Conservation (phyloP, 768 basidiomycete genomes). For the Mycena metata region DNA sequence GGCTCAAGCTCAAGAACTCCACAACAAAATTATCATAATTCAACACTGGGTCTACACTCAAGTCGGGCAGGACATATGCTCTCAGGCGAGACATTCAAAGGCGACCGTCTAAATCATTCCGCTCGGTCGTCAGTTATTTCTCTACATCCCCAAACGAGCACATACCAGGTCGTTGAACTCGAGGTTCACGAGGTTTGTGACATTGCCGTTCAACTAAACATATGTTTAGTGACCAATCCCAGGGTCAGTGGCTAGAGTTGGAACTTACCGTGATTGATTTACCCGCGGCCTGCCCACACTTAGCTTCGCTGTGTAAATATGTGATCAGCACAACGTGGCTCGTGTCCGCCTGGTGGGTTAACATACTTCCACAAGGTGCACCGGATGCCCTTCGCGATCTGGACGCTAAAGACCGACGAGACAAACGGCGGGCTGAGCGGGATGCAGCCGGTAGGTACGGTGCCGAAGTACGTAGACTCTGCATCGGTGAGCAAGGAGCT, state of each 20-base stretch:
- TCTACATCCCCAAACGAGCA: conserved; percentile 12
- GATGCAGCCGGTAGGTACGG: conserved; percentile 13
- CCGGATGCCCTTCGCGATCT: conserved; percentile 4
- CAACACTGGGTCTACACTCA: conserved; percentile 14
- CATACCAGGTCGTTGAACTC: conserved; percentile 18
- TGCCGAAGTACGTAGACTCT: conserved; percentile 5
- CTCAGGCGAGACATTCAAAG: conserved; percentile 3
- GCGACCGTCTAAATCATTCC: conserved; percentile 4
- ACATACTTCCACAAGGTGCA: too few relatives aligned
- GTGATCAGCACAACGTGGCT: conserved; percentile 8
- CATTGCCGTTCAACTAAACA: conserved; percentile 1
- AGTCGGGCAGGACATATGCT: conserved; percentile 14
- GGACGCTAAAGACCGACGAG: conserved; percentile 14
- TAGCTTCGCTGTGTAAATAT: conserved; percentile 6
- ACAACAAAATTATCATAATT: conserved; percentile 12
- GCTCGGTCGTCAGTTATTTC: conserved; percentile 4
- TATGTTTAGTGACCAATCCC: conserved; percentile 6
- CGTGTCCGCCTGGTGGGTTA: neutral
- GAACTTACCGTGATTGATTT: conserved; percentile 17
- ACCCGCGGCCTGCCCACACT: conserved; percentile 8
- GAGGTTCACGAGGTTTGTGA: conserved; percentile 13
- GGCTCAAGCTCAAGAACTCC: conserved; percentile 16
- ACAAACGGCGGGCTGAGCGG: conserved; percentile 5
- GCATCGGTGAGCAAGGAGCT: conserved; percentile 11
- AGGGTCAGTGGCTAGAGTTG: neutral